Base-by-base conservation (phyloP, 306 rosid genomes). In the Cucurbita moschata region DNA sequence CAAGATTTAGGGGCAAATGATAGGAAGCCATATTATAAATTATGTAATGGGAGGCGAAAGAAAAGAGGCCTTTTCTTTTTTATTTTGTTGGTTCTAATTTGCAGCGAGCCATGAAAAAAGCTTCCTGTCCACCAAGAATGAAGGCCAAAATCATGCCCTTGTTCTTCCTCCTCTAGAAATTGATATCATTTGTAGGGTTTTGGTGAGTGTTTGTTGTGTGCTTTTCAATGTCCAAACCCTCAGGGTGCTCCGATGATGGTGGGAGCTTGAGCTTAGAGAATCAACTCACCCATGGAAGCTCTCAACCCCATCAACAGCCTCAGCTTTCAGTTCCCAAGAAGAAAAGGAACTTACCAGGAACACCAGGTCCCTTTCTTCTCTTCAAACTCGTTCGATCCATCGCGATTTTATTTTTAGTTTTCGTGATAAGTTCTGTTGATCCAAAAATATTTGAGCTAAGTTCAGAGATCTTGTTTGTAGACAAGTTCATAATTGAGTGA, bases 311-410 rank as follows among this genome's bases (percentile, higher is more conserved):
- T 59, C 64, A 30, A 1, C 26, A 39, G 6, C 68, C 46, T 37
- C 85, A 57, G 77, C 86, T 42, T 65, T 14, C 6, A 68, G 19
- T 8, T 47, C 43, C 68, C 61, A 92, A 88, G 89, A 92, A 75
- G 86, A 92, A 87, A 78, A 84, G 98, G 70, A 92, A 80, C 86
- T 87, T 86, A 60, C 96, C 98, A 37, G 98, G 98, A 83, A 92
- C 83, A 76, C 98, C 98, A 79, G 98, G 97, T 47, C 55, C 10
- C 16, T 7, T 15, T 13, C 30, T 67, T 21, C 40, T 37, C 19
- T 53, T 39, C 7, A 39, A 39, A 39, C 42, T 39, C 42, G 42
- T 39, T 39, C 42, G 3, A 39, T 39, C 42, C 42, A 4, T 39
- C 5, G 3, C 3, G 13, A 44, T 44, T 44, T 6, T 43, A 9